Evolutionary conservation across 2,329 filamentous ascomycete genomes (phyloP).

Genomic region (Pestalotiopsis sp.): DNA sequence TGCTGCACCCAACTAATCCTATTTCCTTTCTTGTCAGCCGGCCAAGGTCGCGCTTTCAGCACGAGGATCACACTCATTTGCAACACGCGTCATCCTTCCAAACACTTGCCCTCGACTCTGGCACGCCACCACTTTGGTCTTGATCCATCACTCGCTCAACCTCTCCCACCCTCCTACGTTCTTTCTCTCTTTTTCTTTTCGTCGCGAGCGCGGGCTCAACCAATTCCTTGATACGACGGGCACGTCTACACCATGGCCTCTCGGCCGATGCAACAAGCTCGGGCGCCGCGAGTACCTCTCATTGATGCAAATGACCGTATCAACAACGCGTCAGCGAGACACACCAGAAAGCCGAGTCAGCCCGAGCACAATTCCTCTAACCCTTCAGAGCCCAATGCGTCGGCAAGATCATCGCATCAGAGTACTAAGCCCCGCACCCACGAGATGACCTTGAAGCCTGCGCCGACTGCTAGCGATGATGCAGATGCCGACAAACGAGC

Average conservation of each 20-base stretch:
- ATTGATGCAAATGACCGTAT: constrained; percentile 32
- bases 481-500: constrained; percentile 23
- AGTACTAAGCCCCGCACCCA: not conserved
- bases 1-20: not conserved
- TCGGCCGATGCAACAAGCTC: constrained; percentile 18
- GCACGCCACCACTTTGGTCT: not conserved
- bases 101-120: not conserved
- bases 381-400: constrained; percentile 25
- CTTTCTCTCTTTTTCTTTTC: not conserved
- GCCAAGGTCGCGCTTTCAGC: not conserved
- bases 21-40: not conserved
- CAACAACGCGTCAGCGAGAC: constrained; percentile 24
- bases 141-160: not conserved
- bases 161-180: not conserved
- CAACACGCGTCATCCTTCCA: not conserved
- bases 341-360: constrained; percentile 19
- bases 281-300: constrained; percentile 27
- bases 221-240: constrained; percentile 11
- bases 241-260: constrained; percentile 25
- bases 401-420: not conserved
- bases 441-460: not conserved
- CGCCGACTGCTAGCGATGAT: constrained; percentile 15
- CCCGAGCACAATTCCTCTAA: constrained; percentile 18
- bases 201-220: not conserved
- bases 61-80: not conserved